A percentile compares a stretch with the other conserved stretches of the same genome.
Evolutionary conservation across 2,329 filamentous ascomycete species (phyloP).

Genomic region (Aspergillus sp.): DNA sequence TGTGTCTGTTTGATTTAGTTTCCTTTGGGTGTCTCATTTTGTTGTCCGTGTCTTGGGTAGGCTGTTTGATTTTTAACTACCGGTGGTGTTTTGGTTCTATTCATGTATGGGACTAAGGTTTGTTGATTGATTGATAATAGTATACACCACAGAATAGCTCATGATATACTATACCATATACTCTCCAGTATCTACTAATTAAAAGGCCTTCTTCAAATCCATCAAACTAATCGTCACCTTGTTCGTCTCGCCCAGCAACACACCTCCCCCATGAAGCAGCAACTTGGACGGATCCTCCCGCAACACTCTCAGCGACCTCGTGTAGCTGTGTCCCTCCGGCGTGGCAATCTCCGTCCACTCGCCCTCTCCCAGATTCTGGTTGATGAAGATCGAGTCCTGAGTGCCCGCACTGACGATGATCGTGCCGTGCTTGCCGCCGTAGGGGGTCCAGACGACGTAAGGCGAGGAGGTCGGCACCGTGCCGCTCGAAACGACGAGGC

Average conservation of each 20-base stretch:
- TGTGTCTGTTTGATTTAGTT: not conserved
- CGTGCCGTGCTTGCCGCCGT: slow-evolving; percentile 49
- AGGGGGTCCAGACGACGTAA: slow-evolving; percentile 54
- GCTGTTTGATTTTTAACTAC: too few species aligned
- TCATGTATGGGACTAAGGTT: not conserved
- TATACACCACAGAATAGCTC: not conserved
- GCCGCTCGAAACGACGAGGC: slow-evolving; percentile 47
- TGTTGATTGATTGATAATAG: not conserved
- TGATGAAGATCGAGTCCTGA: slow-evolving; percentile 47
- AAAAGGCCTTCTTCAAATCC: slow-evolving; percentile 13
- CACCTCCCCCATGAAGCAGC: slow-evolving; percentile 19
- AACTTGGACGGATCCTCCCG: slow-evolving; percentile 27
- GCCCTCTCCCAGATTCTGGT: slow-evolving; percentile 44
- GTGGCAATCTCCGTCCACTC: slow-evolving; percentile 50
- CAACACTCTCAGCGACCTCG: slow-evolving; percentile 47
- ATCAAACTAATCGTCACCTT: slow-evolving; percentile 21
- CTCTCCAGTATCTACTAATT: too few species aligned
- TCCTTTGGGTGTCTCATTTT: not conserved
- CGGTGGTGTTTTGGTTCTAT: not conserved
- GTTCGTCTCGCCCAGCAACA: slow-evolving; percentile 18
- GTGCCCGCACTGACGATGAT: slow-evolving; percentile 49
- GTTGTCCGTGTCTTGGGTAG: not conserved
- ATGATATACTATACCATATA: not conserved
- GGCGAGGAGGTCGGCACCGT: slow-evolving; percentile 47
- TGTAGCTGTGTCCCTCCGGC: slow-evolving; percentile 45